These are phyloP conservation scores for Ramaria sp. DNA, from an alignment of 768 basidiomycete species.

Conservation along the genomic window DNA sequence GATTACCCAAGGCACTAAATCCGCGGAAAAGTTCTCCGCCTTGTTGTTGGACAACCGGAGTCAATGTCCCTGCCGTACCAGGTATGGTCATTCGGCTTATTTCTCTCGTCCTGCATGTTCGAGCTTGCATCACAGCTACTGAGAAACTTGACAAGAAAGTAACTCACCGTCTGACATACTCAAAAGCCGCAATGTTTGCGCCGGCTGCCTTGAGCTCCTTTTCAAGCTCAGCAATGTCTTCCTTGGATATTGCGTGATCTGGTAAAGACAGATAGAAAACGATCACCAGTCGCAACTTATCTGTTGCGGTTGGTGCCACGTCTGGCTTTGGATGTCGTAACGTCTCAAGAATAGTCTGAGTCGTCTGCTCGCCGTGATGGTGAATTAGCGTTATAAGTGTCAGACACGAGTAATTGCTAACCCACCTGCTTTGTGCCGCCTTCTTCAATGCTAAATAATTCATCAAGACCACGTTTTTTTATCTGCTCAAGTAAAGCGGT, in stretches of 20 bases:
- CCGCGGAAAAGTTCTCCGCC: constrained; percentile 89
- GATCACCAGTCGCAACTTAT: constrained; percentile 91
- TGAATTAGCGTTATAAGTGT: neutral
- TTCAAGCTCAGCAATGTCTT: constrained; percentile 82
- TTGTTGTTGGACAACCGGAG: constrained; percentile 59
- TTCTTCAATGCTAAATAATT: constrained; percentile 96
- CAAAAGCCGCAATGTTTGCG: constrained; percentile 73
- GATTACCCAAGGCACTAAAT: constrained; percentile 84
- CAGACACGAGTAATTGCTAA: neutral
- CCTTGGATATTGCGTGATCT: constrained; percentile 73
- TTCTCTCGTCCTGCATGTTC: constrained; percentile 52
- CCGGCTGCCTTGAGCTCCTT: constrained; percentile 76
- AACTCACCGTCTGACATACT: constrained; percentile 68
- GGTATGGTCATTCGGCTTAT: constrained; percentile 86
- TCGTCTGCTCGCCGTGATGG: constrained; percentile 29
- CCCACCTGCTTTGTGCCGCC: constrained; percentile 73
- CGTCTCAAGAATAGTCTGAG: constrained; percentile 73
- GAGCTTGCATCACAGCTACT: neutral
- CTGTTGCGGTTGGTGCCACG: constrained; percentile 55
- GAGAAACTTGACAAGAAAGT: neutral
- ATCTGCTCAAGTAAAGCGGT: constrained; percentile 91
- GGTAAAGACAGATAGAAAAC: constrained; percentile 88
- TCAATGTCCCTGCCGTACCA: constrained; percentile 48
- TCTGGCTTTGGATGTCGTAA: constrained; percentile 65
- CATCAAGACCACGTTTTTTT: constrained; percentile 89